These are phyloP conservation scores for Rostrohypoxylon terebratum DNA, from an alignment of 495 filamentous ascomycete species.

Conservation along the genomic window DNA sequence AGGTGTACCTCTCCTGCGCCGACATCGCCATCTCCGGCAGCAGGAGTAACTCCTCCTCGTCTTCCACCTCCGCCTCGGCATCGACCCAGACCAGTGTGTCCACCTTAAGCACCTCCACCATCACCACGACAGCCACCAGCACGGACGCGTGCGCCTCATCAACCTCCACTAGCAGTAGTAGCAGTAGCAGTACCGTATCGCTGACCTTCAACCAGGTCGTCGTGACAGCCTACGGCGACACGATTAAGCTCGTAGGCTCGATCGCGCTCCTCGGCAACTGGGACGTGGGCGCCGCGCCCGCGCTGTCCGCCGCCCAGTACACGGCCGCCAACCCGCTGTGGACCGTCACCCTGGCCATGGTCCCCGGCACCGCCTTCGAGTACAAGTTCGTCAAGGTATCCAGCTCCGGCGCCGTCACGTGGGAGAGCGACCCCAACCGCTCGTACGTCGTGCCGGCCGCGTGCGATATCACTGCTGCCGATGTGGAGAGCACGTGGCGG, in stretches of 20 bases:
- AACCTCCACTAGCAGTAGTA: too few relatives aligned
- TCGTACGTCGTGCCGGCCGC: slow-evolving; percentile 62
- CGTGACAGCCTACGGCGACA: slow-evolving; percentile 63
- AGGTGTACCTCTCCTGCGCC: slow-evolving; percentile 67
- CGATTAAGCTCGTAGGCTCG: slow-evolving; percentile 63
- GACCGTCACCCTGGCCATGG: slow-evolving; percentile 57
- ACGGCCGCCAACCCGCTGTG: slow-evolving; percentile 62
- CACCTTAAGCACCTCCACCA: slow-evolving; percentile 15
- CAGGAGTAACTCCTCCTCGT: neutral
- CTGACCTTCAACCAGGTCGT: slow-evolving; percentile 66
- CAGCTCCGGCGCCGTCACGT: slow-evolving; percentile 60
- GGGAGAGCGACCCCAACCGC: slow-evolving; percentile 70
- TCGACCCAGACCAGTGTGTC: slow-evolving; percentile 36
- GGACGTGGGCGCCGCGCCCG: slow-evolving; percentile 56
- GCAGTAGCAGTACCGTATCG: slow-evolving; percentile 26
- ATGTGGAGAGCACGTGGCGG: slow-evolving; percentile 33
- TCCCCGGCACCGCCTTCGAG: slow-evolving; percentile 62
- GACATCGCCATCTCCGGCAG: slow-evolving; percentile 61
- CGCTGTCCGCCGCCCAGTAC: slow-evolving; percentile 62
- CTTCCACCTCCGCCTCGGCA: slow-evolving; percentile 37
- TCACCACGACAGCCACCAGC: slow-evolving; percentile 27
- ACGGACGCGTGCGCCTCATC: slow-evolving; percentile 16
- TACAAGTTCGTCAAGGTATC: slow-evolving; percentile 71
- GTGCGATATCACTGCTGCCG: slow-evolving; percentile 47
- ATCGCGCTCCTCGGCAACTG: slow-evolving; percentile 63